Evolutionary conservation across 1,284 basidiomycete genomes (phyloP), one percentile per base, ranked within the genome.

Genomic region (Bjerkandera adusta): DNA sequence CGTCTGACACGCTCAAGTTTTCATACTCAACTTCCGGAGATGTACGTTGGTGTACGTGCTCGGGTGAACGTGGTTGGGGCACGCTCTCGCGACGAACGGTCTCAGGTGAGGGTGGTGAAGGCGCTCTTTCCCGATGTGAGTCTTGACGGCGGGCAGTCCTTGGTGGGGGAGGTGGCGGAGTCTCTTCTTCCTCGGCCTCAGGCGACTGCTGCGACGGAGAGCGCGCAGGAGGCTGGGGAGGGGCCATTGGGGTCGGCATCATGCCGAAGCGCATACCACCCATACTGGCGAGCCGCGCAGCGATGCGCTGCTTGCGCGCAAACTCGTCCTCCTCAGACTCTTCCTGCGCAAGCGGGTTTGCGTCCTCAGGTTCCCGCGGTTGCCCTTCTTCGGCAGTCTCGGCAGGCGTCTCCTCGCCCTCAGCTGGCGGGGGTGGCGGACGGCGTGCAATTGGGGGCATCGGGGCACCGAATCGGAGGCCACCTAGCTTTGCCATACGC

Each of bases 181-280:
- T 36, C 21, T 57, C 52, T 30, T 57, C 58, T 15, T 53, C 52
- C 26, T 48, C 46, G 8, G 33, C 48, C 12, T 55, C 53, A 22
- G 39, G 37, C 7, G 45, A 44, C 21, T 53, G 52, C 4, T 51
- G 55, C 1, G 48, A 24, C 8, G 50, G 49, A 21, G 30, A 18
- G 2, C 26, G n/a, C 16, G 59, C 57, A 12, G 68, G 65, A 8
- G 65, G 39, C 11, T 50, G 54, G 16, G 45, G 50, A 20, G 61
- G 46, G 13, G 53, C 51, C 24, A 56, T 39, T 3, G 53, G 52
- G n/a, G 41, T 36, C 2, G 68, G 84, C 53, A 86, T 58, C 83
- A 89, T 86, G 7, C 85, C 87, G 52, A 89, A 75, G 24, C 84
- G 74, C 80, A 87, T 81, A 4, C 85, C 87, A 30, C 87, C 87